These are phyloP conservation scores for Aureobasidium lini DNA, from an alignment of 2,329 filamentous ascomycete genomes.

Conservation along the genomic window DNA sequence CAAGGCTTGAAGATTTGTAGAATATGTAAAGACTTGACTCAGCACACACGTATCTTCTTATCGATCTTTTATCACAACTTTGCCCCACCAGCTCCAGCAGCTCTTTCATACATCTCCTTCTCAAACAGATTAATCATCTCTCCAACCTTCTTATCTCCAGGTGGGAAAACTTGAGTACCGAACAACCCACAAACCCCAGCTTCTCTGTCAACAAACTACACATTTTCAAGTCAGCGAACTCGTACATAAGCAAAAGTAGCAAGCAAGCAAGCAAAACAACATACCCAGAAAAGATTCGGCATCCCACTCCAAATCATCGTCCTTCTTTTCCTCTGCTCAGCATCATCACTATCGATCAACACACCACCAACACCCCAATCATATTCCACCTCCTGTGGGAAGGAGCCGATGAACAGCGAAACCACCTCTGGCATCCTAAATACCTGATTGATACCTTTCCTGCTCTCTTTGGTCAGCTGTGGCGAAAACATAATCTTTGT, in stretches of 20 bases:
- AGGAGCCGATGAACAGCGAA: slow-evolving; percentile 29
- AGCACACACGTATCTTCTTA: no score
- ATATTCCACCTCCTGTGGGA: slow-evolving; percentile 20
- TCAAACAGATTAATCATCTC: slow-evolving; percentile 33
- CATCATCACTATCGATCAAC: slow-evolving; percentile 31
- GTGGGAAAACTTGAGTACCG: slow-evolving; percentile 37
- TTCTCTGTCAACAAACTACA: slow-evolving; percentile 27
- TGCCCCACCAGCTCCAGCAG: background rate
- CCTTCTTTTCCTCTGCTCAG: slow-evolving; percentile 32
- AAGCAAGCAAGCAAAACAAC: slow-evolving; percentile 16
- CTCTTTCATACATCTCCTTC: slow-evolving; percentile 31
- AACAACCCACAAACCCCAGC: slow-evolving; percentile 37
- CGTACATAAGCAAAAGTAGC: no score
- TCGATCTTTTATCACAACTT: background rate
- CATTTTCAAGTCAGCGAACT: background rate
- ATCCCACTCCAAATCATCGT: slow-evolving; percentile 40
- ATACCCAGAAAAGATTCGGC: slow-evolving; percentile 37
- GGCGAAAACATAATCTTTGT: slow-evolving; percentile 42
- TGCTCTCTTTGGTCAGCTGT: slow-evolving; percentile 31
- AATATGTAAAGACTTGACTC: no score
- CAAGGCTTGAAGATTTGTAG: no score
- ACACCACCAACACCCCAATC: slow-evolving; percentile 38
- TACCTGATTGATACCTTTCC: slow-evolving; percentile 24
- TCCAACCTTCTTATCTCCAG: slow-evolving; percentile 32
- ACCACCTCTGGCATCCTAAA: slow-evolving; percentile 25